Conservation (phyloP, 148 eudicot genomes). For the Camellia lanceoleosa region DNA sequence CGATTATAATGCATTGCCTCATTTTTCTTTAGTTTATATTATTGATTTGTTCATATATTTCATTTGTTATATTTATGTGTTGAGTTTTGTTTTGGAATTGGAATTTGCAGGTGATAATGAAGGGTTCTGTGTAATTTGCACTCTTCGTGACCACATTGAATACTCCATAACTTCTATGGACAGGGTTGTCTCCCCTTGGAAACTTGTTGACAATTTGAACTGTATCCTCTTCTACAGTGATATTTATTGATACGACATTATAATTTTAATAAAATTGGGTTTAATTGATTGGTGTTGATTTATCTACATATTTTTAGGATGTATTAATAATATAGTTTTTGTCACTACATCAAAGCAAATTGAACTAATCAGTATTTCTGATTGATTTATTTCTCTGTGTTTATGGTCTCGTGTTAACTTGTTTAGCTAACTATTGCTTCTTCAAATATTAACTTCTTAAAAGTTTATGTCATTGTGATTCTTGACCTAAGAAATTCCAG, state of each 20-base stretch:
- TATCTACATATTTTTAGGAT: background rate
- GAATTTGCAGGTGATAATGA: constrained; percentile 44
- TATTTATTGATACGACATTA: background rate
- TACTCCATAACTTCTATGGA: constrained; percentile 34
- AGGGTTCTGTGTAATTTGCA: constrained; percentile 63
- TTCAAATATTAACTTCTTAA: background rate
- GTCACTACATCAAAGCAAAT: background rate
- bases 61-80: background rate
- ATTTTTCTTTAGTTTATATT: background rate
- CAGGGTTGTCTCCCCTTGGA: constrained; percentile 37
- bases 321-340: background rate
- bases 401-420: background rate
- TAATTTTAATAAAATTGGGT: background rate
- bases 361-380: background rate
- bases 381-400: background rate
- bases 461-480: constrained; percentile 20
- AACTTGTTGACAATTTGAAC: constrained; percentile 59
- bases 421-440: background rate
- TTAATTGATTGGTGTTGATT: background rate
- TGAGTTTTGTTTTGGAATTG: constrained; percentile 5
- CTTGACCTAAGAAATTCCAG: constrained; percentile 57
- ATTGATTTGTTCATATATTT: background rate
- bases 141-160: constrained; percentile 51
- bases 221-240: constrained; percentile 53
- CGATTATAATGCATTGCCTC: background rate